Percentiles rank a stretch among this genome's conserved stretches.
phyloP scores from a whole-genome alignment of 176 grass and related monocot species.

The Triticum timopheevii region DNA sequence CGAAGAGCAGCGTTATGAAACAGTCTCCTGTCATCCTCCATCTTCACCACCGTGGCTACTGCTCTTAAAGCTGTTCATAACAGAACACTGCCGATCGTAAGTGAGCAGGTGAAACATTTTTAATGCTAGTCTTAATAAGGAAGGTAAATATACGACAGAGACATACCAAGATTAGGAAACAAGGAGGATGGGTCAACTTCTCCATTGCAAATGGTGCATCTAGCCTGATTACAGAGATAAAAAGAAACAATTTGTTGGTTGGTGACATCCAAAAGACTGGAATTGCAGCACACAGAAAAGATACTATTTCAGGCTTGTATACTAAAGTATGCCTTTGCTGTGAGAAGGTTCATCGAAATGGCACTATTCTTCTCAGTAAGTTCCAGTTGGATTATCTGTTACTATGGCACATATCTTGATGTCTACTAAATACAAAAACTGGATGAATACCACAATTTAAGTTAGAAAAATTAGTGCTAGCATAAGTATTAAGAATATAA shows the following conservation, averaged over 20 bases:
- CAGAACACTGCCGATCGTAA: background rate
- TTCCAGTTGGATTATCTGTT: slow-evolving; percentile 1
- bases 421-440: background rate
- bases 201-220: background rate
- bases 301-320: background rate
- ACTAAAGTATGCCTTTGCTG: background rate
- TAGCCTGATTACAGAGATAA: background rate
- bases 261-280: background rate
- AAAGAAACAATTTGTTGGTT: background rate
- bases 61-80: slow-evolving; percentile 39
- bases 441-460: background rate
- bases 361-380: background rate
- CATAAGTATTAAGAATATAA: background rate
- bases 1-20: slow-evolving; percentile 62
- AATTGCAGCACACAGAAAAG: background rate
- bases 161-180: slow-evolving; percentile 8
- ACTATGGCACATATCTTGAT: background rate
- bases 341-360: background rate
- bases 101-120: background rate
- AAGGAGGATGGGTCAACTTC: background rate
- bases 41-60: slow-evolving; percentile 71
- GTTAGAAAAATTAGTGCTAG: slow-evolving; percentile 1
- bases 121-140: background rate
- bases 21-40: slow-evolving; percentile 67
- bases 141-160: background rate